phyloP scores from a whole-genome alignment of 2,329 filamentous ascomycete genomes.

The Xylaria hypoxylon region DNA sequence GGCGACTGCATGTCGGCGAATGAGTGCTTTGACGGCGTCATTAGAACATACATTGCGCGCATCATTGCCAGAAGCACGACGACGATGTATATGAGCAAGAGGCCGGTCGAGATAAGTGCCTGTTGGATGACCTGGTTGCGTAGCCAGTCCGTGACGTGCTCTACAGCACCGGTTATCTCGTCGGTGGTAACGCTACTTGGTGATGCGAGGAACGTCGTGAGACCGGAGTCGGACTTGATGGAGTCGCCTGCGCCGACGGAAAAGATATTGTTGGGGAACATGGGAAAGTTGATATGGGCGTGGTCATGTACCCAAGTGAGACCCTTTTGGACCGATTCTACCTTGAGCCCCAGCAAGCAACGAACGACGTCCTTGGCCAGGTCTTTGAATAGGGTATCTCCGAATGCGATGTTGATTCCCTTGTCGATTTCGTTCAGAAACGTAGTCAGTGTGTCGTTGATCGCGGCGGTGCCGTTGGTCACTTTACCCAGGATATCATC shows the following conservation, averaged over 20 bases:
- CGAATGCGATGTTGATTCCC: slow-evolving; percentile 81
- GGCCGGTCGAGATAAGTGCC: slow-evolving; percentile 79
- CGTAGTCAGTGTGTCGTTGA: slow-evolving; percentile 86
- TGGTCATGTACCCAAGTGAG: slow-evolving; percentile 95
- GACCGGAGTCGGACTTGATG: slow-evolving; percentile 67
- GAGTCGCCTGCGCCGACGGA: slow-evolving; percentile 78
- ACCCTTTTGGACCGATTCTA: slow-evolving; percentile 84
- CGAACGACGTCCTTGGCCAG: slow-evolving; percentile 83
- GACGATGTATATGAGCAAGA: slow-evolving; percentile 82
- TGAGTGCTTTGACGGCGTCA: slow-evolving; percentile 34
- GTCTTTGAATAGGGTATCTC: slow-evolving; percentile 81
- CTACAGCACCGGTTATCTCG: slow-evolving; percentile 81
- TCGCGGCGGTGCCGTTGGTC: slow-evolving; percentile 80
- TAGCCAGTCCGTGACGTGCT: slow-evolving; percentile 75
- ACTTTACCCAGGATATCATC: slow-evolving; percentile 88
- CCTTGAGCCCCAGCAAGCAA: slow-evolving; percentile 89
- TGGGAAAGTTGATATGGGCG: slow-evolving; percentile 83
- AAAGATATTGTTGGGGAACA: slow-evolving; percentile 83
- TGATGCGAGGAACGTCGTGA: slow-evolving; percentile 80
- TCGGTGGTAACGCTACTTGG: slow-evolving; percentile 80
- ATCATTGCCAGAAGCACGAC: slow-evolving; percentile 79
- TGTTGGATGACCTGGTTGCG: slow-evolving; percentile 77
- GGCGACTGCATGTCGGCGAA: slow-evolving; percentile 23
- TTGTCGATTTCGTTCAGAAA: slow-evolving; percentile 83
- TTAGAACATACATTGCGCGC: slow-evolving; percentile 61